Conservation (phyloP, 352 stramenopile species). For the Pythium chondricola region DNA sequence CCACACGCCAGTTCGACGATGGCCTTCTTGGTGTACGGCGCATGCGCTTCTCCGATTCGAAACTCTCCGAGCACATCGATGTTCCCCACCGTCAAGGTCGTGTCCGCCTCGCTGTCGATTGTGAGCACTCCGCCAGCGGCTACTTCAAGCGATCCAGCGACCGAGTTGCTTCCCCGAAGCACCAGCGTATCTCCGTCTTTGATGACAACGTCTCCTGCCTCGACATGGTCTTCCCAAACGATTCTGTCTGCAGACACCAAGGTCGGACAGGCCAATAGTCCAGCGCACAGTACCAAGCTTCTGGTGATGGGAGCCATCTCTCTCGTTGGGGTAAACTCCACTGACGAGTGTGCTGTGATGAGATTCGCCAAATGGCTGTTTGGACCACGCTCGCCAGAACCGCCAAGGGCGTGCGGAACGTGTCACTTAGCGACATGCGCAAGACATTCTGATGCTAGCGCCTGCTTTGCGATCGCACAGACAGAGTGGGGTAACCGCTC, state of each 20-base stretch:
- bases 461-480: too few relatives aligned
- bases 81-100: constrained; percentile 18
- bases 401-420: too few relatives aligned
- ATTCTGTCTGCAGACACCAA: constrained; percentile 6
- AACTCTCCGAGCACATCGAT: constrained; percentile 28
- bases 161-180: constrained; percentile 22
- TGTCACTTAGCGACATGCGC: too few relatives aligned
- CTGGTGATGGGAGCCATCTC: too few relatives aligned
- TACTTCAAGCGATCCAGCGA: constrained; percentile 21
- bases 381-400: too few relatives aligned
- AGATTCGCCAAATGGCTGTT: too few relatives aligned
- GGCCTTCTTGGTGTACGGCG: constrained; percentile 28
- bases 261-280: too few relatives aligned
- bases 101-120: constrained; percentile 17
- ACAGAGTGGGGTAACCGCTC: background rate
- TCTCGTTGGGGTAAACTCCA: too few relatives aligned
- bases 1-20: constrained; percentile 30
- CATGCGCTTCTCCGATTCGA: constrained; percentile 18
- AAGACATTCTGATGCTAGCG: background rate
- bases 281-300: too few relatives aligned
- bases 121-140: constrained; percentile 11
- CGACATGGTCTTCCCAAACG: constrained; percentile 24
- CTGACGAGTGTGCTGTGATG: too few relatives aligned
- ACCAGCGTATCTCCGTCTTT: constrained; percentile 18
- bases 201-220: constrained; percentile 18